A percentile compares a stretch with the other conserved stretches of the same genome.
phyloP scores from a whole-genome alignment of 108 stramenopile species.

The Cafeteria roenbergensis region DNA sequence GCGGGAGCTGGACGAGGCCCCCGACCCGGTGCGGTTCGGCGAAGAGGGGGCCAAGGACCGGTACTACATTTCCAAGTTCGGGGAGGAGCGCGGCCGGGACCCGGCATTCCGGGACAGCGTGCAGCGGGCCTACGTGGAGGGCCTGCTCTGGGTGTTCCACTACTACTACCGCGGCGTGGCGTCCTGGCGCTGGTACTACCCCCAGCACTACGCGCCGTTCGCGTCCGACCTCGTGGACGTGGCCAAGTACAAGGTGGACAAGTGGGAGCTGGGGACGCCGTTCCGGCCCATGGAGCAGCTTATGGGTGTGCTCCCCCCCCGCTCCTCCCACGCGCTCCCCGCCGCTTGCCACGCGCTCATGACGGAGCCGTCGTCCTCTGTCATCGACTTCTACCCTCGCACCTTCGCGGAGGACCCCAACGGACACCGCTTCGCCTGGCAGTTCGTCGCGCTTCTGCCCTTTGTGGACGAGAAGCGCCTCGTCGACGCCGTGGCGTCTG shows the following conservation, averaged over 20 bases:
- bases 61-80: slow-evolving; percentile 88
- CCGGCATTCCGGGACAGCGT: slow-evolving; percentile 73
- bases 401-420: slow-evolving; percentile 79
- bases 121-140: slow-evolving; percentile 79
- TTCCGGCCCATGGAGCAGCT: slow-evolving; percentile 92
- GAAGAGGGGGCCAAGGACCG: slow-evolving; percentile 89
- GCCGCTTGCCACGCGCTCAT: slow-evolving; percentile 74
- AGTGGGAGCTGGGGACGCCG: slow-evolving; percentile 62
- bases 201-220: slow-evolving; percentile 95
- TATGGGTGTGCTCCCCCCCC: slow-evolving; percentile 85
- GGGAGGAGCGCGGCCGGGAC: slow-evolving; percentile 73
- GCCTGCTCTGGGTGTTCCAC: slow-evolving; percentile 95
- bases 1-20: slow-evolving; percentile 57
- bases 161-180: slow-evolving; percentile 87
- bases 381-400: slow-evolving; percentile 85
- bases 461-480: slow-evolving; percentile 93
- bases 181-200: slow-evolving; percentile 95
- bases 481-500: slow-evolving; percentile 46
- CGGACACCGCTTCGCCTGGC: slow-evolving; percentile 95
- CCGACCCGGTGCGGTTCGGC: slow-evolving; percentile 77
- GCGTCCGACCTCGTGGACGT: slow-evolving; percentile 89
- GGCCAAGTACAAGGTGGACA: slow-evolving; percentile 56
- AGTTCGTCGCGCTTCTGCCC: slow-evolving; percentile 91
- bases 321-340: slow-evolving; percentile 82
- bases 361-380: slow-evolving; percentile 69